phyloP scores from a whole-genome alignment of 495 filamentous ascomycete genomes.

The Neurospora sp. region DNA sequence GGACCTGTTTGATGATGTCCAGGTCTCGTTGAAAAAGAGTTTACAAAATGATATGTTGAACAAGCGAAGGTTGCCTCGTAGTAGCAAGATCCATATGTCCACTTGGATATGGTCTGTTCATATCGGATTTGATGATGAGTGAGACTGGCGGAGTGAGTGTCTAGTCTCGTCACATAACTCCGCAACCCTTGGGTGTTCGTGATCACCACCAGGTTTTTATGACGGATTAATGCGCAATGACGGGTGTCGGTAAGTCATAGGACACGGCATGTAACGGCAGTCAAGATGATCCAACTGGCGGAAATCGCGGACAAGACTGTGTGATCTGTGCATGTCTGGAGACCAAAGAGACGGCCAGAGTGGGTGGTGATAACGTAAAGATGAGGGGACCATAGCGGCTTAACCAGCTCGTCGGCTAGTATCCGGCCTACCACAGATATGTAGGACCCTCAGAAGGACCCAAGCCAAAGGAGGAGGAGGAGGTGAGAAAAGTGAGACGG shows the following conservation, averaged over 20 bases:
- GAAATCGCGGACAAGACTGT: neutral
- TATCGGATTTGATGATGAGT: neutral
- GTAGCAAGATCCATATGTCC: neutral
- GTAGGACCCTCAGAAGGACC: neutral
- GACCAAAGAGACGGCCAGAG: neutral
- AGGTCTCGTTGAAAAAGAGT: neutral
- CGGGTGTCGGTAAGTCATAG: neutral
- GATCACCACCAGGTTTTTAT: neutral
- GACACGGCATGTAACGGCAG: neutral
- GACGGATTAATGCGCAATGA: neutral
- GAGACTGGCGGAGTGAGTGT: neutral
- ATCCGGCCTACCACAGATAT: neutral
- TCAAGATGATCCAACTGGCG: neutral
- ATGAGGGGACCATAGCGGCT: neutral
- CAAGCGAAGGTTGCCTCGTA: neutral
- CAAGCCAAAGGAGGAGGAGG: neutral
- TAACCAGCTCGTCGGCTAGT: neutral
- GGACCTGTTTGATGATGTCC: neutral
- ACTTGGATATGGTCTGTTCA: neutral
- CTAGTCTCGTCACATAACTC: neutral
- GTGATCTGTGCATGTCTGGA: neutral
- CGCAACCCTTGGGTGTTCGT: neutral
- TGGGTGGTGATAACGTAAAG: neutral
- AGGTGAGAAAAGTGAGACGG: neutral
- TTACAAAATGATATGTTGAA: neutral